A percentile compares a stretch with the other conserved stretches of the same genome.
phyloP scores from a whole-genome alignment of 2,329 filamentous ascomycete species.

The Colletotrichum sp. region DNA sequence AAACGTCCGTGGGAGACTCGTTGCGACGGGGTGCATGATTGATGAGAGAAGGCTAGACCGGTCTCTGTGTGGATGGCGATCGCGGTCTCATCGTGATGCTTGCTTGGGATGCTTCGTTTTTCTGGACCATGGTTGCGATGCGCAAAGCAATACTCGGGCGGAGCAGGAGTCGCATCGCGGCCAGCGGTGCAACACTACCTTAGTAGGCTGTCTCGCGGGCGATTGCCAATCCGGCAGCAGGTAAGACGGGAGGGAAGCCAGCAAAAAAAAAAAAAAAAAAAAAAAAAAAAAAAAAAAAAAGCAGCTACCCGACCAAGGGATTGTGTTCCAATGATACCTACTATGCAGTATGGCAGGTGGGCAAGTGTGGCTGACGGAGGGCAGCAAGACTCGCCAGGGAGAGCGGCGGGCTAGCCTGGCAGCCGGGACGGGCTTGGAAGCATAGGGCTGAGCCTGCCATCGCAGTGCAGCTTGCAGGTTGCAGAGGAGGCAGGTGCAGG shows the following conservation, averaged over 20 bases:
- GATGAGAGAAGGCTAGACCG: neutral
- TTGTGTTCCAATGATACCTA: neutral
- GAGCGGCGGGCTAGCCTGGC: neutral
- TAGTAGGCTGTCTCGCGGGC: neutral
- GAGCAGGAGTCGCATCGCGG: neutral
- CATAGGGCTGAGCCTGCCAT: constrained; percentile 19
- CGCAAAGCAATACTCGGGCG: neutral
- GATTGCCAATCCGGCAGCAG: neutral
- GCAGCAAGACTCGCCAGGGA: neutral
- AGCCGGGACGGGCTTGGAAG: constrained; percentile 3
- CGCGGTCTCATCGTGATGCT: neutral
- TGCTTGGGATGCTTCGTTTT: constrained; percentile 5
- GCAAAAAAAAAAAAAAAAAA: neutral
- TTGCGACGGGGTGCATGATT: neutral
- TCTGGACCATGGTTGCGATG: neutral
- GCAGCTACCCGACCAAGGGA: neutral
- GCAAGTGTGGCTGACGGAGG: constrained; percentile 2
- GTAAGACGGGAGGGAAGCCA: neutral
- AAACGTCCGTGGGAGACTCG: neutral
- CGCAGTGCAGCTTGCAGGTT: neutral
- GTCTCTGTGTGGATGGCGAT: neutral
- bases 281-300: neutral
- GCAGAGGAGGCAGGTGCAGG: neutral
- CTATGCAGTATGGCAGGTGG: no score
- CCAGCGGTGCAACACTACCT: neutral